Conservation (phyloP, 2,329 filamentous ascomycete species). For the Curvularia sp. region DNA sequence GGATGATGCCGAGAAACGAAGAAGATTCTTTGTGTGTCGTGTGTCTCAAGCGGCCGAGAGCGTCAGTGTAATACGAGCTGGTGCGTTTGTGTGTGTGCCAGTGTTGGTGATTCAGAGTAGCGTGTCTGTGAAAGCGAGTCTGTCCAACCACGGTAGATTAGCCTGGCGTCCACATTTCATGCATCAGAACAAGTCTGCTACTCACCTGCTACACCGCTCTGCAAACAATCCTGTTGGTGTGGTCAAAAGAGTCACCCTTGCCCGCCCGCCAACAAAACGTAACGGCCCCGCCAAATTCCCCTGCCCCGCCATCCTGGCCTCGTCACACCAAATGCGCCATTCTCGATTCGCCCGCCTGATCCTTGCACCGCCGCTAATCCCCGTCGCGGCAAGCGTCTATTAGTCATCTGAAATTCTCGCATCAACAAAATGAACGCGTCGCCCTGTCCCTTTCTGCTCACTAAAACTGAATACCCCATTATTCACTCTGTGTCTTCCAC, state of each 20-base stretch:
- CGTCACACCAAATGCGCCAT: slow-evolving; percentile 26
- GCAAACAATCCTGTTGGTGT: slow-evolving; percentile 1
- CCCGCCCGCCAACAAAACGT: slow-evolving; percentile 16
- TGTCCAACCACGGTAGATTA: slow-evolving; percentile 21
- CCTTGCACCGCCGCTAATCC: slow-evolving; percentile 6
- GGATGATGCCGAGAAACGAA: neutral
- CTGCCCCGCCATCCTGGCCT: slow-evolving; percentile 28
- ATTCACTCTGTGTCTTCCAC: slow-evolving; percentile 71
- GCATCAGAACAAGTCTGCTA: neutral
- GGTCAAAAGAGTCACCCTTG: slow-evolving; percentile 23
- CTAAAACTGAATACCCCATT: slow-evolving; percentile 57
- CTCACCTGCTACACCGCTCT: slow-evolving; percentile 8
- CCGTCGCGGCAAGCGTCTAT: slow-evolving; percentile 22
- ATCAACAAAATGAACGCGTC: slow-evolving; percentile 19
- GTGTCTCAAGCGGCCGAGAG: slow-evolving; percentile 4
- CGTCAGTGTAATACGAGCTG: slow-evolving; percentile 8
- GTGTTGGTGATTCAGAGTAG: slow-evolving; percentile 11
- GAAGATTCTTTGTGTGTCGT: slow-evolving; percentile 12
- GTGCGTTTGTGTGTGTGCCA: slow-evolving; percentile 12
- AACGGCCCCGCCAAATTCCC: slow-evolving; percentile 21
- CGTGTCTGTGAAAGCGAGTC: slow-evolving; percentile 18
- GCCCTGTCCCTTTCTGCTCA: slow-evolving; percentile 34
- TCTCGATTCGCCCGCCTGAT: slow-evolving; percentile 25
- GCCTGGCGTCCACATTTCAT: neutral
- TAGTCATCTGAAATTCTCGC: slow-evolving; percentile 38